Evolutionary conservation across 2,329 filamentous ascomycete genomes (phyloP).

Genomic region (Diplodia mutila): DNA sequence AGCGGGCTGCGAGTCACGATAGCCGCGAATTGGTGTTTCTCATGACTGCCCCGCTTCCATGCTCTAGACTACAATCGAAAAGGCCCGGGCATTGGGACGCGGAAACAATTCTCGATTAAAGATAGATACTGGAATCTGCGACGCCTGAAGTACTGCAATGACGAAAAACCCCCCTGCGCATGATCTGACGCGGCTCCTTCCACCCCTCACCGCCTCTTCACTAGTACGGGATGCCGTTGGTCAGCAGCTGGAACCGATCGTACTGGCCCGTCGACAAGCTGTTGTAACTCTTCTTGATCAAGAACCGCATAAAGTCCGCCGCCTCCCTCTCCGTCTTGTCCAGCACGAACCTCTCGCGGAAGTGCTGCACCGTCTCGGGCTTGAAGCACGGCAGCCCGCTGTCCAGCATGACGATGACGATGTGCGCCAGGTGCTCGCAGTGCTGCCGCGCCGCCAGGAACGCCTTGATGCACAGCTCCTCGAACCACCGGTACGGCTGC

Average conservation of each 20-base stretch:
- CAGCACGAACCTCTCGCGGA: constrained; percentile 88
- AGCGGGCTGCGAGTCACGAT: background rate
- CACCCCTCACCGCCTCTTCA: background rate
- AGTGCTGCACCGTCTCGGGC: constrained; percentile 89
- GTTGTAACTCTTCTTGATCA: constrained; percentile 87
- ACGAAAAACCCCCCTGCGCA: background rate
- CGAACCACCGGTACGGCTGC: constrained; percentile 92
- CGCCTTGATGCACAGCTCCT: constrained; percentile 93
- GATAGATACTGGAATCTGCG: background rate
- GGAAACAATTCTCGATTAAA: background rate
- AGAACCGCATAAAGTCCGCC: constrained; percentile 86
- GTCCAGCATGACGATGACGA: constrained; percentile 94
- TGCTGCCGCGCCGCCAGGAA: constrained; percentile 89
- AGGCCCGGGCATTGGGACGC: background rate
- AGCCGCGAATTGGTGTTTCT: background rate
- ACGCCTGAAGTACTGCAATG: background rate
- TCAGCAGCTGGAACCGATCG: constrained; percentile 96
- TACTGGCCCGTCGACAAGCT: constrained; percentile 94
- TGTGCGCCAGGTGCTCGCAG: constrained; percentile 83
- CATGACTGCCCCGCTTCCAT: background rate
- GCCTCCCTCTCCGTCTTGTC: constrained; percentile 92
- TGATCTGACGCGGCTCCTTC: background rate
- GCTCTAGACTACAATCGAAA: background rate
- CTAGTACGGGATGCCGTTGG: constrained; percentile 95
- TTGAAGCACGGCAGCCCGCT: constrained; percentile 97